Conservation (phyloP, 2,329 filamentous ascomycete genomes). For the Monosporascus sp. region DNA sequence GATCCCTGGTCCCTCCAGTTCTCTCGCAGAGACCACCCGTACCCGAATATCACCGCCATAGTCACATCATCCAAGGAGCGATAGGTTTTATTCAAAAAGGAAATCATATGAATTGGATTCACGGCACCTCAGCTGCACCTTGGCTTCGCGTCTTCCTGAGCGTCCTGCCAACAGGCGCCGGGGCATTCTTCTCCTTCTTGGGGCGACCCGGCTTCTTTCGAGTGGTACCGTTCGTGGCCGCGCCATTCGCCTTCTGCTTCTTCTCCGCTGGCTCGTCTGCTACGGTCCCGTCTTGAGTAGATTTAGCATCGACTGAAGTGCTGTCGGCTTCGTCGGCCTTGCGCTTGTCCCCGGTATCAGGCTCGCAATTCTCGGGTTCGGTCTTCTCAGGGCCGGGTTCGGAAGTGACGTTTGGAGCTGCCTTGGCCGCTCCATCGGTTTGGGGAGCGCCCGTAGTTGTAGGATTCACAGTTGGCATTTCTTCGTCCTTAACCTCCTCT, state of each 20-base stretch:
- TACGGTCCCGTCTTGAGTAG: slow-evolving; percentile 9
- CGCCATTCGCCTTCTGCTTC: slow-evolving; percentile 35
- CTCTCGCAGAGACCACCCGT: too few species aligned
- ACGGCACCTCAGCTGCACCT: slow-evolving; percentile 15
- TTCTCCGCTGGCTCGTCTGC: slow-evolving; percentile 29
- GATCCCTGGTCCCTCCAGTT: too few species aligned
- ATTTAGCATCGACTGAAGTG: background rate
- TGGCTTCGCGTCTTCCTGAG: slow-evolving; percentile 36
- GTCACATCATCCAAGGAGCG: too few species aligned
- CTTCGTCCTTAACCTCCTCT: slow-evolving; percentile 24
- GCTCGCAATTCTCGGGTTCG: slow-evolving; percentile 17
- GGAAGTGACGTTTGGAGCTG: slow-evolving; percentile 11
- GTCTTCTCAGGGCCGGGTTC: slow-evolving; percentile 5
- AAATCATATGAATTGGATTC: background rate
- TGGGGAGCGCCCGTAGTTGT: slow-evolving; percentile 8
- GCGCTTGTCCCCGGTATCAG: slow-evolving; percentile 19
- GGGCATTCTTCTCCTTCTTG: slow-evolving; percentile 29
- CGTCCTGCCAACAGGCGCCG: slow-evolving; percentile 28
- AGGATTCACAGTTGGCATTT: slow-evolving; percentile 12
- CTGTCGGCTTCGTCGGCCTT: slow-evolving; percentile 15
- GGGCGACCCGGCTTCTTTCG: slow-evolving; percentile 29
- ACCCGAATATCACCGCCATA: too few species aligned
- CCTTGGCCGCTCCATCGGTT: slow-evolving; percentile 15
- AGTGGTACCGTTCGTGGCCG: slow-evolving; percentile 16
- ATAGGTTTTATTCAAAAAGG: too few species aligned